A percentile compares a stretch with the other conserved stretches of the same genome.
These are phyloP conservation scores for Truncatella angustata DNA, from an alignment of 2,329 filamentous ascomycete genomes.

Conservation along the genomic window DNA sequence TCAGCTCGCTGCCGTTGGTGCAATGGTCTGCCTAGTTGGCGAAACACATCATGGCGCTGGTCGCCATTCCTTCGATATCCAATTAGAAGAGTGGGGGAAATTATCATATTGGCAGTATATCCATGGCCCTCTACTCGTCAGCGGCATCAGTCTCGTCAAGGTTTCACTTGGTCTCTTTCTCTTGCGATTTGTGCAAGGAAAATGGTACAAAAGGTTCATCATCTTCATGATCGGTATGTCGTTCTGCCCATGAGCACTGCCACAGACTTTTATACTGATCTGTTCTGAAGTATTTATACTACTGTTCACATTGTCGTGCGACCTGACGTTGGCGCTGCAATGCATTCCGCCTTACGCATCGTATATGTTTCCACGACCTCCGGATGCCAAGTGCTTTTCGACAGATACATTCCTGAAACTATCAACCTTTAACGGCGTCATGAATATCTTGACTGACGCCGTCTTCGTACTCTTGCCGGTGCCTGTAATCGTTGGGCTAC, in stretches of 20 bases:
- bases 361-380: conserved; percentile 1
- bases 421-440: conserved; percentile 10
- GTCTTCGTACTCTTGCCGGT: conserved; percentile 11
- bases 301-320: conserved; percentile 11
- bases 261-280: background rate
- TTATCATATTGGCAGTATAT: conserved; percentile 12
- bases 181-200: conserved; percentile 9
- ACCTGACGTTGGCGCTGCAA: conserved; percentile 8
- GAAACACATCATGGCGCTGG: conserved; percentile 11
- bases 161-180: conserved; percentile 12
- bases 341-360: conserved; percentile 4
- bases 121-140: conserved; percentile 10
- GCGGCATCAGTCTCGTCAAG: conserved; percentile 13
- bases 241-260: background rate
- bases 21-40: conserved; percentile 11
- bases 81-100: conserved; percentile 3
- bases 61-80: conserved; percentile 6
- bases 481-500: conserved; percentile 10
- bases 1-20: conserved; percentile 11
- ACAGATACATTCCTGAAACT: conserved; percentile 4
- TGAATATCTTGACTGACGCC: conserved; percentile 12
- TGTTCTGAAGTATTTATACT: conserved; percentile 4
- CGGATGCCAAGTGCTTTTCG: conserved; percentile 7
- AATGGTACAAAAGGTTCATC: conserved; percentile 10
- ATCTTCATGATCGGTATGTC: conserved; percentile 8